phyloP scores from a whole-genome alignment of 345 rosid species.

The Crucihimalaya himalaica region DNA sequence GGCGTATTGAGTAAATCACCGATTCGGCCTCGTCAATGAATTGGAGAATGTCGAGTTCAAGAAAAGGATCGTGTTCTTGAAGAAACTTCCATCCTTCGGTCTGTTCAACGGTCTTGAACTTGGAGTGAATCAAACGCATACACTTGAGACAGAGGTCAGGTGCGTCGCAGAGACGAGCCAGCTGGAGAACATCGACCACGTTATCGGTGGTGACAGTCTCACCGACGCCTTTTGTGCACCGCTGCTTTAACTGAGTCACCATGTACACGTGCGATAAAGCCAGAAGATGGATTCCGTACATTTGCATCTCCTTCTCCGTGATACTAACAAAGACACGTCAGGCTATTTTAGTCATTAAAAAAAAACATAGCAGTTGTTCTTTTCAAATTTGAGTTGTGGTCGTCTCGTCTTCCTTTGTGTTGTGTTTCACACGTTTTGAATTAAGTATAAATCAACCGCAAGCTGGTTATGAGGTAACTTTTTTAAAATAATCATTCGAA shows the following conservation, averaged over 20 bases:
- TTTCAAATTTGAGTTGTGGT: conserved; percentile 1
- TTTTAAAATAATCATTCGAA: no score
- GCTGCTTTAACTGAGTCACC: conserved; percentile 69
- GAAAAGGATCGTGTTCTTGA: conserved; percentile 72
- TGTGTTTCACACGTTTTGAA: conserved; percentile 26
- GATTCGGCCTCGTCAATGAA: conserved; percentile 74
- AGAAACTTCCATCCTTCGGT: conserved; percentile 89
- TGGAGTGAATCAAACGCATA: conserved; percentile 52
- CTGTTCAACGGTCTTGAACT: conserved; percentile 60
- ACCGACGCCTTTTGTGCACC: conserved; percentile 53
- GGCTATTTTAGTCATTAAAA: conserved; percentile 10
- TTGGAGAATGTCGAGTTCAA: conserved; percentile 80
- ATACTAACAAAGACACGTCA: conserved; percentile 41
- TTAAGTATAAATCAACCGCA: not conserved
- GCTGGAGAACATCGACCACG: conserved; percentile 78
- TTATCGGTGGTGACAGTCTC: conserved; percentile 57
- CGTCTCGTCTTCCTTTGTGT: not conserved
- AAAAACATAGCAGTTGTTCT: not conserved
- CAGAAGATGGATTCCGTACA: conserved; percentile 72
- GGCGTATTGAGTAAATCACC: conserved; percentile 39
- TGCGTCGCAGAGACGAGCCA: conserved; percentile 80
- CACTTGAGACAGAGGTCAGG: conserved; percentile 78
- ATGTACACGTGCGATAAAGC: conserved; percentile 76
- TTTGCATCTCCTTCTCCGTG: conserved; percentile 61
- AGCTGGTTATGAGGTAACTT: no score